Conservation (phyloP, 2,329 filamentous ascomycete species). For the Fusarium gaditjirri region DNA sequence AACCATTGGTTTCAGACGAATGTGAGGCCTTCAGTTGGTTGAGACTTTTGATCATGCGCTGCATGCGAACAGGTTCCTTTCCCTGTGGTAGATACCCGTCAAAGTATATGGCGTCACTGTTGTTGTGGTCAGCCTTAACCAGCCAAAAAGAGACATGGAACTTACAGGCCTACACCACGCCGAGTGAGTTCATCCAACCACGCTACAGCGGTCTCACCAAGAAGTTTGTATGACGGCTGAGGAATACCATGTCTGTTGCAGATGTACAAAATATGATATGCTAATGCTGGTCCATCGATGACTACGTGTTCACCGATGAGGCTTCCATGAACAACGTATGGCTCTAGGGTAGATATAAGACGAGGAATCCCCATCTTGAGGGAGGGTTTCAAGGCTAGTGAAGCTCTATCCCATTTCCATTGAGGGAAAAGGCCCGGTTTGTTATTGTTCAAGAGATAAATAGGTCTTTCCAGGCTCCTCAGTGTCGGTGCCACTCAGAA, state of each 20-base stretch:
- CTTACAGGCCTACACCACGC: conserved; percentile 71
- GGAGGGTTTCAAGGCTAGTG: not conserved
- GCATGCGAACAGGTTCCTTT: conserved; percentile 72
- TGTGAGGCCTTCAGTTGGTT: conserved; percentile 62
- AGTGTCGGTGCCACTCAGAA: not conserved
- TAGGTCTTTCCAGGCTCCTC: not conserved
- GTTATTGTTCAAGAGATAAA: too few species aligned
- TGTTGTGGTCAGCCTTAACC: conserved; percentile 21
- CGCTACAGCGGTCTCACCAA: conserved; percentile 66
- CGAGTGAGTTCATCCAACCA: conserved; percentile 71
- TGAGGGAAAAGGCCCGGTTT: not conserved
- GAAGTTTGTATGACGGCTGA: conserved; percentile 70
- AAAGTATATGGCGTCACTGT: conserved; percentile 76
- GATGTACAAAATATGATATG: conserved; percentile 75
- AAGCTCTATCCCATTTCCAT: not conserved
- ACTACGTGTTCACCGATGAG: conserved; percentile 59
- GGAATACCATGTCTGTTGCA: conserved; percentile 62
- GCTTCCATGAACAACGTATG: conserved; percentile 57
- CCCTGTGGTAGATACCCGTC: conserved; percentile 80
- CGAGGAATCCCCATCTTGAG: conserved; percentile 68
- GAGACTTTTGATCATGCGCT: conserved; percentile 69
- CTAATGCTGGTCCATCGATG: conserved; percentile 83
- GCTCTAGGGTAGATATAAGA: conserved; percentile 63
- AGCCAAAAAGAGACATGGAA: not conserved
- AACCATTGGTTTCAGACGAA: conserved; percentile 46